Evolutionary conservation across 805 yeast genomes (phyloP).

Genomic region (Grigorovia jiainica): DNA sequence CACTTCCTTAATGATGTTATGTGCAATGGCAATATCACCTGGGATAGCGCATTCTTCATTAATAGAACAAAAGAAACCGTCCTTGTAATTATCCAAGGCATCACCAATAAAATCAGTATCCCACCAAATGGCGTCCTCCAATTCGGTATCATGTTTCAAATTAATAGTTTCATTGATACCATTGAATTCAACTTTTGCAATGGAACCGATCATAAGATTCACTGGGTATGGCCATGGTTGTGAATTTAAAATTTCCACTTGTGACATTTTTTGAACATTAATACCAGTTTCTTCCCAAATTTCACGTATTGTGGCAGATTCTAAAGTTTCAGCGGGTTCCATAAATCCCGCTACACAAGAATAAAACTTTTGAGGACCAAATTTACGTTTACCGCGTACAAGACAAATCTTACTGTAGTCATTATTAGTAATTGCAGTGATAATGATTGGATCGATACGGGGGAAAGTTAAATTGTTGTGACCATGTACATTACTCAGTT

Average conservation of each 20-base stretch:
- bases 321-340: slow-evolving; percentile 91
- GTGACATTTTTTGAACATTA: slow-evolving; percentile 36
- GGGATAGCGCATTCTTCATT: slow-evolving; percentile 20
- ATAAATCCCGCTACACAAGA: slow-evolving; percentile 90
- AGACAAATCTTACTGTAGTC: slow-evolving; percentile 55
- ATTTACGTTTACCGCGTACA: no score
- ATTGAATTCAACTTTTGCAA: slow-evolving; percentile 66
- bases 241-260: slow-evolving; percentile 54
- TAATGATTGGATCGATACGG: slow-evolving; percentile 82
- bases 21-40: slow-evolving; percentile 26
- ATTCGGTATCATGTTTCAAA: slow-evolving; percentile 76
- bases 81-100: slow-evolving; percentile 25
- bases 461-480: slow-evolving; percentile 76
- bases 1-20: background rate
- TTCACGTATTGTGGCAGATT: slow-evolving; percentile 78
- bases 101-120: slow-evolving; percentile 42
- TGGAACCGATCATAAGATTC: slow-evolving; percentile 86
- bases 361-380: no score
- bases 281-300: slow-evolving; percentile 96
- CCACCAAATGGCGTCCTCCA: slow-evolving; percentile 83
- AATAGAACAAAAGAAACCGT: slow-evolving; percentile 16
- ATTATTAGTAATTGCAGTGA: slow-evolving; percentile 63
- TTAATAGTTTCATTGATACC: slow-evolving; percentile 55
- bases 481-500: background rate
- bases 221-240: slow-evolving; percentile 99